Percentiles rank a stretch among this genome's conserved stretches.
Evolutionary conservation across 805 yeast genomes (phyloP).

Genomic region (Ogataea zsoltii): DNA sequence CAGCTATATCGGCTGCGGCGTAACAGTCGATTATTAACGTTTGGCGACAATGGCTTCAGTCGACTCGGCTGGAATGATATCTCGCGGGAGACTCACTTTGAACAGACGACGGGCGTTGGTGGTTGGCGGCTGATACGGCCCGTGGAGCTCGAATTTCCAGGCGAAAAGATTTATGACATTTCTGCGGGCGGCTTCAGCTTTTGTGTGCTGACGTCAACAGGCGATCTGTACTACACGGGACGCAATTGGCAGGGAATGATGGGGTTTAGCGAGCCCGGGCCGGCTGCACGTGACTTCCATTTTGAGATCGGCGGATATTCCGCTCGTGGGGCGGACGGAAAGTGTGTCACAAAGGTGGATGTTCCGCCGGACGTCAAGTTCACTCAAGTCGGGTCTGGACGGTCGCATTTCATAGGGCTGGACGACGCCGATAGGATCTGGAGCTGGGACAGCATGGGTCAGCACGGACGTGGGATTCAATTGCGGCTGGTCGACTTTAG

Average conservation of each 20-base stretch:
- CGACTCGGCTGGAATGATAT: slow-evolving; percentile 42
- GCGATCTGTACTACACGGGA: slow-evolving; percentile 59
- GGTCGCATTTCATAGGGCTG: slow-evolving; percentile 63
- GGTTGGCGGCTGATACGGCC: slow-evolving; percentile 15
- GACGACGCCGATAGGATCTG: slow-evolving; percentile 50
- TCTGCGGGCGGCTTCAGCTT: slow-evolving; percentile 68
- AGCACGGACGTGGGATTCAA: slow-evolving; percentile 41
- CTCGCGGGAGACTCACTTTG: slow-evolving; percentile 16
- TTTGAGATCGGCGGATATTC: slow-evolving; percentile 1
- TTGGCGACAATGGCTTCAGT: slow-evolving; percentile 51
- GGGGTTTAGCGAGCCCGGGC: slow-evolving; percentile 40
- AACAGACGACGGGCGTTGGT: slow-evolving; percentile 14
- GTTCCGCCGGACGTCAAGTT: slow-evolving; percentile 33
- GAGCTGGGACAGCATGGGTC: slow-evolving; percentile 58
- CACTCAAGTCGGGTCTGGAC: slow-evolving; percentile 57
- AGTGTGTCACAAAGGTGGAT: slow-evolving; percentile 14
- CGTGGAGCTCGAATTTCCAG: slow-evolving; percentile 32
- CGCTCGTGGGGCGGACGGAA: slow-evolving; percentile 5
- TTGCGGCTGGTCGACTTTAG: slow-evolving; percentile 39
- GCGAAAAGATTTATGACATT: slow-evolving; percentile 43
- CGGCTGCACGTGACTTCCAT: slow-evolving; percentile 34
- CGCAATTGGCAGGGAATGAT: slow-evolving; percentile 39
- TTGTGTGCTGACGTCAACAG: slow-evolving; percentile 55
- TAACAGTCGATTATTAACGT: slow-evolving; percentile 42
- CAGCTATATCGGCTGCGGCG: slow-evolving; percentile 44